Conservation (phyloP, 768 basidiomycete species). For the Suillus spraguei region DNA sequence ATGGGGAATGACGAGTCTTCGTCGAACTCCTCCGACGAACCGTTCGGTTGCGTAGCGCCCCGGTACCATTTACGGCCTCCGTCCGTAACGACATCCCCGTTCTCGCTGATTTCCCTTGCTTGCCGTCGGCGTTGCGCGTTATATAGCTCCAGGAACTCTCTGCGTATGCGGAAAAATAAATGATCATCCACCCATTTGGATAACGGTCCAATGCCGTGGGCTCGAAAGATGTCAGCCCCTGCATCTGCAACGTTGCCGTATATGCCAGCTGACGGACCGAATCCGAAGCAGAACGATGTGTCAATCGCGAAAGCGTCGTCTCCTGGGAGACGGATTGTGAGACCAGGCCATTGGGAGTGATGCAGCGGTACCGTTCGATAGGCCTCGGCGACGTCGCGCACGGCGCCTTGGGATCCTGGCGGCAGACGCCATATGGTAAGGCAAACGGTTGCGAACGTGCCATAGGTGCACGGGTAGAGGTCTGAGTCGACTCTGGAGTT, state of each 20-base stretch:
- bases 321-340: no score
- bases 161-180: conserved; percentile 25
- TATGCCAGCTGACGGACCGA: conserved; percentile 19
- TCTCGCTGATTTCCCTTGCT: background rate
- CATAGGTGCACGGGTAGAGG: conserved; percentile 33
- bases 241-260: conserved; percentile 33
- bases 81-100: background rate
- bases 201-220: conserved; percentile 25
- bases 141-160: conserved; percentile 10
- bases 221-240: conserved; percentile 14
- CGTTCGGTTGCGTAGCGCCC: conserved; percentile 22
- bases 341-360: no score
- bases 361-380: no score
- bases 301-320: conserved; percentile 28
- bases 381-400: conserved; percentile 40
- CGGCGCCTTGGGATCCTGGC: conserved; percentile 23
- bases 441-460: conserved; percentile 28
- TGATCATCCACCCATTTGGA: conserved; percentile 33
- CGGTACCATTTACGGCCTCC: conserved; percentile 29
- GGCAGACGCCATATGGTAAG: conserved; percentile 22
- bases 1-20: conserved; percentile 31
- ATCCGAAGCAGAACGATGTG: conserved; percentile 30
- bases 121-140: conserved; percentile 19
- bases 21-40: conserved; percentile 31
- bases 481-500: conserved; percentile 34